Evolutionary conservation across 2,329 filamentous ascomycete species (phyloP).

Genomic region (Neofusicoccum umdonicola): DNA sequence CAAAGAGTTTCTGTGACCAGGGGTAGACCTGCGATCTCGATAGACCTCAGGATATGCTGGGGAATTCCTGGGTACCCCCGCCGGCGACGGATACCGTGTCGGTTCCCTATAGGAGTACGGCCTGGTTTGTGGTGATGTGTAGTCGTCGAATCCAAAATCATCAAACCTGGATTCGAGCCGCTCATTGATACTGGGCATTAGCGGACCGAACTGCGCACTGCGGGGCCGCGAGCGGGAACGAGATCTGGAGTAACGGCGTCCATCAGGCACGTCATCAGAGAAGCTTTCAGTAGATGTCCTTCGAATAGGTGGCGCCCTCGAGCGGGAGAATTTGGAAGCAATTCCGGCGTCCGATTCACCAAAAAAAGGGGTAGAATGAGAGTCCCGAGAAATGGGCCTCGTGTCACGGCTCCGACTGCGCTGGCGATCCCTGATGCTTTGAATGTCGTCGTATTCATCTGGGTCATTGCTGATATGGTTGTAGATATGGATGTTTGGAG

Average conservation of each 20-base stretch:
- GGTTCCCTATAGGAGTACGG: too few species aligned
- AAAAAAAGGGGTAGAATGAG: too few species aligned
- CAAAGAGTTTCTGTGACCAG: too few species aligned
- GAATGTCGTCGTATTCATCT: background rate
- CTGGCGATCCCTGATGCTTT: background rate
- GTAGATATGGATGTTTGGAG: background rate
- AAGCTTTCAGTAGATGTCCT: background rate
- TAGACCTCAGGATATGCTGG: too few species aligned
- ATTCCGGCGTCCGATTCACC: background rate
- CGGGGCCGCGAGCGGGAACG: background rate
- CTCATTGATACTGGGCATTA: background rate
- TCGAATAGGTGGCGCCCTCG: background rate
- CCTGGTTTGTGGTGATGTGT: too few species aligned
- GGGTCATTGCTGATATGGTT: background rate
- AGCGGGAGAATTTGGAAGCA: too few species aligned
- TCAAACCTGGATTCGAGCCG: background rate
- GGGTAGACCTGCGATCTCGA: too few species aligned
- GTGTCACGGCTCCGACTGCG: background rate
- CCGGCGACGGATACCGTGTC: too few species aligned
- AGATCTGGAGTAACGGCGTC: background rate
- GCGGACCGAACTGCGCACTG: background rate
- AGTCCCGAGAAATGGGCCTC: background rate
- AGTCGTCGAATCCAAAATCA: background rate
- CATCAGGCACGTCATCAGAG: too few species aligned
- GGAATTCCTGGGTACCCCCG: too few species aligned